Evolutionary conservation across 2,329 filamentous ascomycete species (phyloP).

Genomic region (Neonectria faginata): DNA sequence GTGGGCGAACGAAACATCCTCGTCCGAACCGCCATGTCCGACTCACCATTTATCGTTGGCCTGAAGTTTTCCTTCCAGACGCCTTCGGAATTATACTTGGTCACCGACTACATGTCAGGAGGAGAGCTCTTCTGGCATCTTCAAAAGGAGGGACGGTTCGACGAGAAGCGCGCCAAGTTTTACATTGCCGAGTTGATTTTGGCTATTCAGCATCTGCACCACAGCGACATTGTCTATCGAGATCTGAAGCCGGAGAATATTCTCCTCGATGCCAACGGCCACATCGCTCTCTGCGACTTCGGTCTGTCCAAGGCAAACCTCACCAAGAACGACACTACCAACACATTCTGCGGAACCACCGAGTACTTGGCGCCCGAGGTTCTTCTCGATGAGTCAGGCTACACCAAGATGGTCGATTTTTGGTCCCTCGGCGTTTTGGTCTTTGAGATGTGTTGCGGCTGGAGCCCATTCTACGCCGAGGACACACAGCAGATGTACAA

Average conservation of each 20-base stretch:
- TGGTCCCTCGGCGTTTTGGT: slow-evolving; percentile 98
- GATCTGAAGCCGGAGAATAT: slow-evolving; percentile 99
- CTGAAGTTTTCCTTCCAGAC: slow-evolving; percentile 99
- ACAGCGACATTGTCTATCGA: slow-evolving; percentile 97
- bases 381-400: slow-evolving; percentile 93
- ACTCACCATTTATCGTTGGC: slow-evolving; percentile 97
- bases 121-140: slow-evolving; percentile 99
- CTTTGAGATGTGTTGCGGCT: slow-evolving; percentile 99
- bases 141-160: slow-evolving; percentile 95
- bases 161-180: slow-evolving; percentile 95
- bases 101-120: slow-evolving; percentile 99
- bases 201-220: slow-evolving; percentile 92
- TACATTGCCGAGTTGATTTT: slow-evolving; percentile 98
- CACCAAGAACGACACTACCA: slow-evolving; percentile 96
- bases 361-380: slow-evolving; percentile 98
- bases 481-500: slow-evolving; percentile 99
- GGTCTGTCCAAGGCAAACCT: slow-evolving; percentile 97
- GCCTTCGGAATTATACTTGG: slow-evolving; percentile 94
- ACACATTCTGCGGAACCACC: slow-evolving; percentile 98
- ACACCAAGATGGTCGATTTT: slow-evolving; percentile 99
- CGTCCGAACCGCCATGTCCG: slow-evolving; percentile 92
- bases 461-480: slow-evolving; percentile 98
- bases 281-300: slow-evolving; percentile 98
- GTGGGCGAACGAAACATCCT: slow-evolving; percentile 97
- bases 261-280: slow-evolving; percentile 93